Evolutionary conservation across 106 monocot species (phyloP).

Genomic region (Platanthera guangdongensis): DNA sequence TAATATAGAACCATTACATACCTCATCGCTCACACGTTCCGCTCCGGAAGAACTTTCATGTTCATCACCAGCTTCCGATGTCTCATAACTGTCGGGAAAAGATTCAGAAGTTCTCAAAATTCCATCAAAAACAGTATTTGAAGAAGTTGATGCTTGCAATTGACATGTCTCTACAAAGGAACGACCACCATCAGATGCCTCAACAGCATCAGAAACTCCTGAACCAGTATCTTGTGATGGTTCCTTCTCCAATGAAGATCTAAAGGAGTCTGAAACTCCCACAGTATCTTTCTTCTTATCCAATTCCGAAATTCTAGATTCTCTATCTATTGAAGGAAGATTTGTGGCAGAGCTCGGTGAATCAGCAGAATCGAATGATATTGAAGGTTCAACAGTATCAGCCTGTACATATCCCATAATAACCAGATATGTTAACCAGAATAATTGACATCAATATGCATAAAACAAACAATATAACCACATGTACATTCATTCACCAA

Average conservation of each 20-base stretch:
- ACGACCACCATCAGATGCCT: neutral
- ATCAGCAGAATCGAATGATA: conserved; percentile 7
- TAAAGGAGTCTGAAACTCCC: conserved; percentile 1
- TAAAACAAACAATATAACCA: neutral
- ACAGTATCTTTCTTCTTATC: neutral
- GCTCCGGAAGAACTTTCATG: conserved; percentile 1
- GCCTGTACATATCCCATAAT: neutral
- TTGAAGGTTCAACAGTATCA: neutral
- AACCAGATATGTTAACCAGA: conserved; percentile 13
- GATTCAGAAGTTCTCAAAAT: neutral
- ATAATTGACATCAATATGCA: neutral
- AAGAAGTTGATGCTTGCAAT: conserved; percentile 11
- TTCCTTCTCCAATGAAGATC: conserved; percentile 14
- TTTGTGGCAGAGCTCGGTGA: conserved; percentile 5
- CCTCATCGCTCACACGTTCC: conserved; percentile 4
- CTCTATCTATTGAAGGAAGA: conserved; percentile 7
- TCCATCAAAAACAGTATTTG: neutral
- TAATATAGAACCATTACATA: neutral
- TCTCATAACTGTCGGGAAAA: neutral
- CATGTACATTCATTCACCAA: neutral
- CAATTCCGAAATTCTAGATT: neutral
- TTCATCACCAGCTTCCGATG: conserved; percentile 6
- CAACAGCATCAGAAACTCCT: neutral
- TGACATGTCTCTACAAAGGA: neutral
- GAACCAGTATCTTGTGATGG: neutral